These are phyloP conservation scores for Pestalotiopsis sp. DNA, from an alignment of 2,329 filamentous ascomycete species.

Conservation along the genomic window DNA sequence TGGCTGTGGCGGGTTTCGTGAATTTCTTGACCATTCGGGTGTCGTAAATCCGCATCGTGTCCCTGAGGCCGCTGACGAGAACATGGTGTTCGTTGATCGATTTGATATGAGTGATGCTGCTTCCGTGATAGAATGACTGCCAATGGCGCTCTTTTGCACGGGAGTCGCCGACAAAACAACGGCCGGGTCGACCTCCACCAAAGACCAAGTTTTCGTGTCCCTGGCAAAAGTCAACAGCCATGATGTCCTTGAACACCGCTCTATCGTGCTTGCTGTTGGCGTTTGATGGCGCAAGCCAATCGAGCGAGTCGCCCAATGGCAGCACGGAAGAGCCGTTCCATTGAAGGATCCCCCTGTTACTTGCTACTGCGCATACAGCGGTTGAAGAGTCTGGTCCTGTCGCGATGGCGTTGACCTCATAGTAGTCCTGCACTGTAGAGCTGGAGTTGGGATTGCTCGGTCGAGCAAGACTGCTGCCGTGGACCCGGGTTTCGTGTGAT, in stretches of 20 bases:
- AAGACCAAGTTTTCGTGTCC: slow-evolving; percentile 48
- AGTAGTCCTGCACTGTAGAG: slow-evolving; percentile 22
- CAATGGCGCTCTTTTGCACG: slow-evolving; percentile 32
- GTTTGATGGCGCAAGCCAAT: slow-evolving; percentile 30
- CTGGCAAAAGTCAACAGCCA: slow-evolving; percentile 51
- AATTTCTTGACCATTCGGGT: slow-evolving; percentile 43
- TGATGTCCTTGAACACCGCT: slow-evolving; percentile 41
- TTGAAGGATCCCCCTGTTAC: slow-evolving; percentile 48
- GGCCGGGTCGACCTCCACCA: slow-evolving; percentile 53
- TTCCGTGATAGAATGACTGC: slow-evolving; percentile 35
- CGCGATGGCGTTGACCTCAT: slow-evolving; percentile 38
- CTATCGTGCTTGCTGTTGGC: slow-evolving; percentile 11
- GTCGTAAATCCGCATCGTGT: slow-evolving; percentile 59
- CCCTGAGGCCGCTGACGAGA: slow-evolving; percentile 54
- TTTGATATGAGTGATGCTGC: slow-evolving; percentile 52
- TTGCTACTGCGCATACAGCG: slow-evolving; percentile 51
- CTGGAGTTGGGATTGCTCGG: too few species aligned
- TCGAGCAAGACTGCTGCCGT: too few species aligned
- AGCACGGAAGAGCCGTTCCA: slow-evolving; percentile 29
- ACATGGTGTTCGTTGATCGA: slow-evolving; percentile 53
- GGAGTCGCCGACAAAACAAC: slow-evolving; percentile 49
- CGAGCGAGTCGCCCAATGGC: slow-evolving; percentile 29
- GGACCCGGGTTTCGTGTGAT: neutral
- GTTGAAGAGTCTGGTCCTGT: slow-evolving; percentile 38
- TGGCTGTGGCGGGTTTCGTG: slow-evolving; percentile 50